Conservation (phyloP, 139 green algal genomes). For the Nannochloris sp. region DNA sequence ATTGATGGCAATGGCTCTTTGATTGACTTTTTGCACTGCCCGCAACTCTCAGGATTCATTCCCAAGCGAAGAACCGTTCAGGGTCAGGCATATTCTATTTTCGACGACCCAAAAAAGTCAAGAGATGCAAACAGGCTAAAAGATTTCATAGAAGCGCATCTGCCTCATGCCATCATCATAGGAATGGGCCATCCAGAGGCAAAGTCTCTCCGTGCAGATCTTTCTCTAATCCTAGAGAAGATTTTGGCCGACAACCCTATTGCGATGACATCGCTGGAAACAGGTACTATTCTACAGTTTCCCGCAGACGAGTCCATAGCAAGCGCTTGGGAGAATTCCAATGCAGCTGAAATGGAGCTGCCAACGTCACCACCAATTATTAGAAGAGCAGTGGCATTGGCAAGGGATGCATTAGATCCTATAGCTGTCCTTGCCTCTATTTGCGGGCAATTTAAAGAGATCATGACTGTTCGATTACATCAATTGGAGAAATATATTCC, state of each 20-base stretch:
- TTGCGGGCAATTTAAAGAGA: conserved; percentile 28
- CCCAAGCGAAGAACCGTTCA: not conserved
- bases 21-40: conserved; percentile 31
- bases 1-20: conserved; percentile 39
- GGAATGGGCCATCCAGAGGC: conserved; percentile 43
- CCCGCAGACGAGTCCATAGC: conserved; percentile 64
- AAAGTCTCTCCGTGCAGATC: conserved; percentile 50
- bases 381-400: conserved; percentile 73
- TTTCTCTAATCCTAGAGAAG: conserved; percentile 43
- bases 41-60: conserved; percentile 15
- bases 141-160: conserved; percentile 64
- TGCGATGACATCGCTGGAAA: conserved; percentile 22
- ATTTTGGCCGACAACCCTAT: conserved; percentile 46
- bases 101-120: conserved; percentile 39
- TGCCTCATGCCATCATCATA: conserved; percentile 73
- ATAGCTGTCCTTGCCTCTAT: conserved; percentile 69
- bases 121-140: conserved; percentile 35
- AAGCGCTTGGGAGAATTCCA: conserved; percentile 64
- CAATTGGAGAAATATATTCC: conserved; percentile 43
- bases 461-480: conserved; percentile 36
- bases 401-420: conserved; percentile 67
- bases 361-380: conserved; percentile 48
- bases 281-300: conserved; percentile 45
- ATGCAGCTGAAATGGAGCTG: conserved; percentile 53
- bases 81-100: conserved; percentile 28